Base-by-base conservation (phyloP, 345 rosid genomes). In the Bruguiera parviflora region DNA sequence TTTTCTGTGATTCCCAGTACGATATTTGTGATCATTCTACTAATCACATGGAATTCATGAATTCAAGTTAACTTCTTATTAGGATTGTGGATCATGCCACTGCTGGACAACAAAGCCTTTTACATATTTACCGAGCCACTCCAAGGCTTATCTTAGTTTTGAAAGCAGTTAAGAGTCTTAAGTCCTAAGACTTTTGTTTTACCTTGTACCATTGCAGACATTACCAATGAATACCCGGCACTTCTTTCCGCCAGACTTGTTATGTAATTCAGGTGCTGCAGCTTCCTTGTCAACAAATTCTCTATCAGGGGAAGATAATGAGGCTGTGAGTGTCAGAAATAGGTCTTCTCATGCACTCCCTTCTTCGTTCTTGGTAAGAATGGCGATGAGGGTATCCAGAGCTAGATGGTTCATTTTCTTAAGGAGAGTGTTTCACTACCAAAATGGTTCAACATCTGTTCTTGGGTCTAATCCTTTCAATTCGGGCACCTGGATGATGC, bases 381-480 rank as follows among this genome's bases (percentile, higher is more conserved):
- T 67, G 25, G 99, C 94, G 29, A 82, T 89, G 90, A 90, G 88
- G 80, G 73, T 92, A 28, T 96, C 97, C 9, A 88, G 99, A 81
- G 90, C 98, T 21, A 86, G 98, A 76, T 92, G 98, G 98, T 96
- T 92, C 69, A 80, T 76, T 29, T 92, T 96, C 88, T 80, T 90
- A 67, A 92, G 99, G 66, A 90, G 99, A 73, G 97, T 92, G 3
- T 96, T 92, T 73, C 99, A 96, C 20, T 92, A 92, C 83, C 99
- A 96, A 75, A 96, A 96, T 74, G 95, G 96, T 25, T 86, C 91
- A 27, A 84, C 89, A 58, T 88, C 96, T 2, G 87, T 89, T 75
- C 94, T 90, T 37, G 96, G 97, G 33, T 83, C 98, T 1, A 90
- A 95, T 71, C 99, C 99, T 73, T 92, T 92, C 80, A 86, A 92